phyloP scores from a whole-genome alignment of 768 basidiomycete genomes.

The Polyporus arcularius region DNA sequence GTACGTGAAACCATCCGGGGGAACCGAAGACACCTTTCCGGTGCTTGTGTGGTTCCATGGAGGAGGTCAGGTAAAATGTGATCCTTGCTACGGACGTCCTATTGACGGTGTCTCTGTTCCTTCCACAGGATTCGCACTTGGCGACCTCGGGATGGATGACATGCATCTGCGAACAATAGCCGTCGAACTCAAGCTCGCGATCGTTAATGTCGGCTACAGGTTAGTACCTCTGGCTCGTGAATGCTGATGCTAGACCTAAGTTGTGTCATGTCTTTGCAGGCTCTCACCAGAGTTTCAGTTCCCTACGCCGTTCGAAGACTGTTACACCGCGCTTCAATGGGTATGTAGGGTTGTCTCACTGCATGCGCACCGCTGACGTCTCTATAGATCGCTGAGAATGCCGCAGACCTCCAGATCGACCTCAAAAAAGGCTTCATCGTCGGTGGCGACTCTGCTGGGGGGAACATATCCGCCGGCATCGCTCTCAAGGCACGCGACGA shows the following conservation, averaged over 20 bases:
- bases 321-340: constrained; percentile 29
- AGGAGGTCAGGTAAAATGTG: neutral
- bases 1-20: neutral
- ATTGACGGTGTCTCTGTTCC: neutral
- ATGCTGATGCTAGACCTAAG: neutral
- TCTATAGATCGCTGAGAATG: constrained; percentile 7
- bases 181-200: constrained; percentile 20
- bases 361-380: neutral
- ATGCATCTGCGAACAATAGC: constrained; percentile 18
- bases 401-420: constrained; percentile 8
- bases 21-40: neutral
- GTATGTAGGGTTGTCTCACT: constrained; percentile 3
- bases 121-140: constrained; percentile 1
- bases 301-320: constrained; percentile 25
- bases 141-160: constrained; percentile 21
- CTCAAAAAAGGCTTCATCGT: constrained; percentile 28
- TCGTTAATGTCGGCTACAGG: constrained; percentile 23
- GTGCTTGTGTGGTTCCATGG: constrained; percentile 4
- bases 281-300: constrained; percentile 30
- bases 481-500: constrained; percentile 27
- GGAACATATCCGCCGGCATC: constrained; percentile 23
- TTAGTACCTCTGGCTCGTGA: neutral
- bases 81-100: neutral
- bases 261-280: constrained; percentile 2
- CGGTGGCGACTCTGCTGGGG: constrained; percentile 28